Percentiles rank a stretch among this genome's conserved stretches.
phyloP scores from a whole-genome alignment of 78 protist species.

The Dictyostelium firmibasis region DNA sequence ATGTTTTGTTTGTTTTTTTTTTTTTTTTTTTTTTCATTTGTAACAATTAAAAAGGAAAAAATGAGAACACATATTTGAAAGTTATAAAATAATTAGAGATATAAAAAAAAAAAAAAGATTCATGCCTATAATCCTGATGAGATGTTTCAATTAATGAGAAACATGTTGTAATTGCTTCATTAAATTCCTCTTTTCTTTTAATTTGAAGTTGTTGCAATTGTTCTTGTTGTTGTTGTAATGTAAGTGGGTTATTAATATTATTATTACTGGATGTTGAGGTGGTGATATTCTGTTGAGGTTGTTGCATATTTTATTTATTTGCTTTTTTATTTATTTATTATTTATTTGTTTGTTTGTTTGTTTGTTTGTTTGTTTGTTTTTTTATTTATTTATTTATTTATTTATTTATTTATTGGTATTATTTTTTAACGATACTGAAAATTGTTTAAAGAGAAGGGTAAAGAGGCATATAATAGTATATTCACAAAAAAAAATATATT shows the following conservation, averaged over 20 bases:
- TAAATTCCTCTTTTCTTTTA: constrained; percentile 43
- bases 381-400: neutral
- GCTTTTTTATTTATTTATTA: neutral
- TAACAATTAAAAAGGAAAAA: neutral
- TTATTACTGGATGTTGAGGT: neutral
- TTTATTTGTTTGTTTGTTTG: neutral
- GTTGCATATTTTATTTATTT: neutral
- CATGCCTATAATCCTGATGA: constrained; percentile 57
- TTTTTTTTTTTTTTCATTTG: neutral
- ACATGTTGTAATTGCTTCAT: constrained; percentile 45
- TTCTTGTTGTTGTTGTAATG: constrained; percentile 2
- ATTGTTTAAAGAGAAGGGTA: neutral
- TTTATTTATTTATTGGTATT: neutral
- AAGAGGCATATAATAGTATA: neutral
- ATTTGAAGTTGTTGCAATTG: neutral
- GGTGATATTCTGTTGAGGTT: neutral
- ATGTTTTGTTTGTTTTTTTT: neutral
- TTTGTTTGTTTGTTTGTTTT: neutral
- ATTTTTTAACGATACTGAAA: too few species aligned
- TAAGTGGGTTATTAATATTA: neutral
- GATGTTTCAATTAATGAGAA: constrained; percentile 56
- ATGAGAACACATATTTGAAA: neutral
- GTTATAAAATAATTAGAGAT: neutral
- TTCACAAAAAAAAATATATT: neutral
- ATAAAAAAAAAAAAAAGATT: neutral